These are phyloP conservation scores for Discostella stelligera DNA, from an alignment of 352 stramenopile genomes.

Conservation along the genomic window DNA sequence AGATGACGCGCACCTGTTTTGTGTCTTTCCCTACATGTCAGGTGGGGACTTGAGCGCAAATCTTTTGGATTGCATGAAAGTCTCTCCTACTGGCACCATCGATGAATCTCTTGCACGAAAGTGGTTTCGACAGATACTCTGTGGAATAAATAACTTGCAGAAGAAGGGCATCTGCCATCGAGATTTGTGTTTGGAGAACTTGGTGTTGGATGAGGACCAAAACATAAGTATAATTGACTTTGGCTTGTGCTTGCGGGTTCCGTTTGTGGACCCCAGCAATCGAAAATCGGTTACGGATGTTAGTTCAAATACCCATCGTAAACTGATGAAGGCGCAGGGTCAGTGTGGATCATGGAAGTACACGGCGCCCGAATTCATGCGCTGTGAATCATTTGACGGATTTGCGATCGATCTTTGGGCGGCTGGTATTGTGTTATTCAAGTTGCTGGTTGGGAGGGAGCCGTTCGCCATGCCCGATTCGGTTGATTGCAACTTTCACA, in stretches of 20 bases:
- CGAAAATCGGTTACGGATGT: constrained; percentile 56
- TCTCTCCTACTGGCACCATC: constrained; percentile 27
- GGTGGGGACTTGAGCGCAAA: constrained; percentile 60
- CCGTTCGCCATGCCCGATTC: constrained; percentile 38
- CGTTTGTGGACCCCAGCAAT: constrained; percentile 56
- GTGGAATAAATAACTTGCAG: constrained; percentile 52
- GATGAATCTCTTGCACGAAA: constrained; percentile 34
- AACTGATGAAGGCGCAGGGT: constrained; percentile 41
- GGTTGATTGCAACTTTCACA: constrained; percentile 31
- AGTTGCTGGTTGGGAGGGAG: constrained; percentile 45
- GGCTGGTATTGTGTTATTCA: constrained; percentile 70
- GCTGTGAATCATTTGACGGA: constrained; percentile 59
- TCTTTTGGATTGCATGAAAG: constrained; percentile 24
- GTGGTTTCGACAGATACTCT: constrained; percentile 49
- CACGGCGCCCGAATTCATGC: constrained; percentile 68
- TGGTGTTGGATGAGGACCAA: constrained; percentile 37
- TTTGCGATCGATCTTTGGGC: constrained; percentile 70
- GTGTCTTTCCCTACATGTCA: constrained; percentile 55
- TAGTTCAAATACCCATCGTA: constrained; percentile 49
- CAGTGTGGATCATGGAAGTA: constrained; percentile 59
- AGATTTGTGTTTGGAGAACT: constrained; percentile 49
- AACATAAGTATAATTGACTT: constrained; percentile 61
- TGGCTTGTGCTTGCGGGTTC: constrained; percentile 61
- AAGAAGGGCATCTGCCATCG: constrained; percentile 84
- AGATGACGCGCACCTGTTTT: constrained; percentile 72